Base-by-base conservation (phyloP, 805 yeast genomes). In the Naumovozyma dairenensis region DNA sequence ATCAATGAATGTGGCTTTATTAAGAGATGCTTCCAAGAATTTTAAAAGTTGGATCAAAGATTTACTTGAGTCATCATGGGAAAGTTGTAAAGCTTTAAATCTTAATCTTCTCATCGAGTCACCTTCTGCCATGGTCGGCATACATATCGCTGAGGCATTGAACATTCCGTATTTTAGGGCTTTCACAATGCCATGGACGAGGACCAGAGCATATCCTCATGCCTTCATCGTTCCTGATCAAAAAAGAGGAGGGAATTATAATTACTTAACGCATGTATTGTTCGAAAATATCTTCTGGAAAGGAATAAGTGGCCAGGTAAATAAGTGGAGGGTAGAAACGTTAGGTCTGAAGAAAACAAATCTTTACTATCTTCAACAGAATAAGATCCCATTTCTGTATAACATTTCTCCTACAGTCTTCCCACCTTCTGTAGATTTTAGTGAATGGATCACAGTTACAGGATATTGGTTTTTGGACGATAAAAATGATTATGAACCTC, bases 131-230 rank as follows among this genome's bases (percentile, higher is more conserved):
- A 86, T 89, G 87, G 87, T 81, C 12, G 97, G 97, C 7, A 72
- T 87, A 30, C 97, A 89, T 49, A 82, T 89, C 37, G 96, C 97
- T 3, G 97, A 89, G 55, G 94, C 93, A 1, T 59, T 89, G 37
- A 73, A 76, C 15, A 80, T 89, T 36, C 94, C 97, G 0, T 89
- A 89, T 53, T 81, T 83, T 63, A 67, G 96, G 48, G 96, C 96
- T 0, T 89, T 89, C 53, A 89, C 97, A 0, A 89, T 89, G 97
- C 97, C 97, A 0, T 89, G 97, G 97, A 84, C 96, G 0, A 63
- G 94, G 40, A 87, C 97, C 1, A 68, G 94, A 45, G 94, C 96
- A 0, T 89, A 89, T 53, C 96, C 96, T 1, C 96, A 89, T 64
- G 96, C 97, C 0, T 86, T 89, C 43, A 75, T 87, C 53, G 94